phyloP scores from a whole-genome alignment of 352 stramenopile species.

The Globisporangium rhizosaccharum region DNA sequence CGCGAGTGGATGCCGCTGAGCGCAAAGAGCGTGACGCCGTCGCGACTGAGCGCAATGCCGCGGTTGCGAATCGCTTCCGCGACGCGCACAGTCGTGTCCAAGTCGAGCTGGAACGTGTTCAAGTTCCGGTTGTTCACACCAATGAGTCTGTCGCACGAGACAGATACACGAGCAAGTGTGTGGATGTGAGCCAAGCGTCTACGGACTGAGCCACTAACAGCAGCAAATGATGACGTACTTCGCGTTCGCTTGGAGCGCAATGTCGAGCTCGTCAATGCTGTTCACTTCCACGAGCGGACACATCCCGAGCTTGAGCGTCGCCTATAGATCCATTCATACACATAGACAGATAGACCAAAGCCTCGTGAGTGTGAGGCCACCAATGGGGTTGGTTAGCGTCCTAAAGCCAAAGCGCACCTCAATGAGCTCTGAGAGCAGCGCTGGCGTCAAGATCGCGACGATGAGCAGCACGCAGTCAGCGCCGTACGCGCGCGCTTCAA shows the following conservation, averaged over 20 bases:
- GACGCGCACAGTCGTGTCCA: conserved; percentile 92
- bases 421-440: conserved; percentile 55
- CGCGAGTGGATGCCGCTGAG: conserved; percentile 95
- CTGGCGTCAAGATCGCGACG: conserved; percentile 86
- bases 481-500: conserved; percentile 92
- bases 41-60: conserved; percentile 58
- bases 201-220: background rate
- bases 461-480: conserved; percentile 98
- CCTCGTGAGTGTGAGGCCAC: too few relatives aligned
- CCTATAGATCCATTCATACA: conserved; percentile 23
- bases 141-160: conserved; percentile 69
- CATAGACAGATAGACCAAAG: too few relatives aligned
- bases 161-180: background rate
- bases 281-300: conserved; percentile 98
- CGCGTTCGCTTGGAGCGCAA: conserved; percentile 89
- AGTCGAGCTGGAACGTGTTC: conserved; percentile 97
- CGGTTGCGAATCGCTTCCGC: conserved; percentile 73
- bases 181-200: background rate
- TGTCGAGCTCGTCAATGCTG: conserved; percentile 91
- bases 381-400: background rate
- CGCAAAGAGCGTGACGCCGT: conserved; percentile 87
- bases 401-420: conserved; percentile 21
- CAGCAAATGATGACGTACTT: conserved; percentile 19
- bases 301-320: conserved; percentile 90
- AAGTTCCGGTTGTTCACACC: conserved; percentile 99